Evolutionary conservation across 2,329 filamentous ascomycete genomes (phyloP), one percentile per base, ranked within the genome.

Genomic region (Botrytis deweyae): DNA sequence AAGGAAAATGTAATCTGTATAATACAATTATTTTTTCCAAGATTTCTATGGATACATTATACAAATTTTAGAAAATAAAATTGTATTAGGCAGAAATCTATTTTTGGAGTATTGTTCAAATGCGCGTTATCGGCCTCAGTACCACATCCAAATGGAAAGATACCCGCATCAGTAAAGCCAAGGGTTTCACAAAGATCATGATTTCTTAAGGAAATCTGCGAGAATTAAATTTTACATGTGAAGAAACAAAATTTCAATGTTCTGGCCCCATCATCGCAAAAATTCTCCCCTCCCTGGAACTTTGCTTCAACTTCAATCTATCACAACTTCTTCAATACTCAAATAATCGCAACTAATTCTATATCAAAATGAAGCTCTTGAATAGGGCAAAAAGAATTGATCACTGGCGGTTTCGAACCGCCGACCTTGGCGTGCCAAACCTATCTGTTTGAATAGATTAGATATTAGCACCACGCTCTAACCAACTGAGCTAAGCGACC

Each of bases 401-500:
- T 66, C 64, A 66, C 64, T 66, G 16, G 8, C 10, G 16, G 64
- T 33, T 3, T 66, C 64, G 64, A 66, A 66, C 64, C 16, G 10
- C 8, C 64, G 64, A 52, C 64, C 64, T 66, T 66, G 64, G 64
- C 64, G 64, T 66, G 46, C 46, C 46, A 49, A 49, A 49, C 46
- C 46, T 22, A 25, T 49, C 20, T 49, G 46, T 25, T 0, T 4
- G 20, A 25, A 10, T 36, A 38, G 33, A n/a, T 2, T 1, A 52
- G 33, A 52, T 67, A 67, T 67, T 67, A 67, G 64, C 64, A 52
- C 46, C 46, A 52, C 64, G 64, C 64, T 67, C 44, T 52, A 52
- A 67, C 64, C 44, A 67, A n/a, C 44, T 52, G 64, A 67, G 64
- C 44, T 52, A 67, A 67, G 64, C 64, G 64, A 67, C 64, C 64